Base-by-base conservation (phyloP, 83 land plant genomes). In the Diphasiastrum complanatum region DNA sequence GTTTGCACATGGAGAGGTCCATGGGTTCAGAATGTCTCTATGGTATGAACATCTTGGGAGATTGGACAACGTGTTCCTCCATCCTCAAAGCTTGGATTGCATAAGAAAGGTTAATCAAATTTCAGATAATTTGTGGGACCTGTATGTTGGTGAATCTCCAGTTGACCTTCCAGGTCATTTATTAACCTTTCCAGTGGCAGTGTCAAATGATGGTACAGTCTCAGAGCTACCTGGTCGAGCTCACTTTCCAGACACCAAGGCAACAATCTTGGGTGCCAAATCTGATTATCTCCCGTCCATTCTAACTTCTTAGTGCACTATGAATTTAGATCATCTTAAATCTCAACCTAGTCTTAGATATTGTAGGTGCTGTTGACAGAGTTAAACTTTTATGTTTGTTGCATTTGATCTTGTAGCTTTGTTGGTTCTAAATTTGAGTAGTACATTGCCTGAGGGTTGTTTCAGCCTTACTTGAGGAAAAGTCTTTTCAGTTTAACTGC, bases 131-230 rank as follows among this genome's bases (percentile, higher is more conserved):
- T n/a, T n/a, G 34, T 8, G 34, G 59, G 37, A 30, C 10, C 6
- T 49, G 52, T n/a, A 49, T 49, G 20, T 20, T 5, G 59, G 6
- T 14, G 36, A 31, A 34, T 12, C 8, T 5, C 36, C 59, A 5
- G 59, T 23, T 19, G 59, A 55, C n/a, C 36, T 55, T 4, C 59
- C 59, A 4, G 59, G 59, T 34, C 59, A 55, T 55, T 26, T 55
- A 5, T n/a, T 55, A 4, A 25, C 59, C 5, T 55, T 24, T n/a
- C 59, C 59, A 5, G 30, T 55, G 5, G 36, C 38, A 19, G 36
- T 55, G 11, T 55, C 59, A 19, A 55, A 55, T 55, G 59, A 55
- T 23, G 59, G 59, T 28, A 8, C 59, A 31, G 59, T 55, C 40
- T 5, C 59, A 28, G 59, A 55, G n/a, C 59, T 55, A 19, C 59